A percentile compares a stretch with the other conserved stretches of the same genome.
Conservation (phyloP, 306 rosid genomes). For the Castanea sativa region DNA sequence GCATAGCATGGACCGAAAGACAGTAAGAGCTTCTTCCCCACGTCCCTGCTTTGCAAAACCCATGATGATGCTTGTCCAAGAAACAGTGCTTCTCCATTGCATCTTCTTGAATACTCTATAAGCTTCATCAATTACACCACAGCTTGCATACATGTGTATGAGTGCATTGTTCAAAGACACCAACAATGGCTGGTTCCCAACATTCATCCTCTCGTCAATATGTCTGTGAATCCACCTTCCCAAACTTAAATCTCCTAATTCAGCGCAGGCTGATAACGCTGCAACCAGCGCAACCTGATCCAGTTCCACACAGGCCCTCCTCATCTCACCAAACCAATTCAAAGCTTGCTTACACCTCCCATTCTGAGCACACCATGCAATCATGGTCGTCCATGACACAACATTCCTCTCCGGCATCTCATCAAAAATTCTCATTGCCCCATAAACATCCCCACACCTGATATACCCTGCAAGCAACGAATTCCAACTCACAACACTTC, state of each 20-base stretch:
- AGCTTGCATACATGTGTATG: conserved; percentile 78
- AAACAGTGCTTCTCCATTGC: conserved; percentile 50
- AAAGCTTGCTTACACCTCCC: conserved; percentile 52
- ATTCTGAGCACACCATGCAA: conserved; percentile 49
- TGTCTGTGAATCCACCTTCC: conserved; percentile 72
- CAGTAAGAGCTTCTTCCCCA: conserved; percentile 63
- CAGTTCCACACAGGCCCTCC: conserved; percentile 49
- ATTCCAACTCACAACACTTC: conserved; percentile 71
- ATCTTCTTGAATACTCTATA: conserved; percentile 46
- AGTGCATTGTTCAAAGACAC: conserved; percentile 67
- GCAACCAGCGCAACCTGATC: conserved; percentile 69
- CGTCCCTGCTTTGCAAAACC: conserved; percentile 73
- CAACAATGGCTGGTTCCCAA: conserved; percentile 21
- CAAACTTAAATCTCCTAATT: conserved; percentile 55
- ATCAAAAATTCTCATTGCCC: conserved; percentile 41
- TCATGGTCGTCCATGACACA: conserved; percentile 70
- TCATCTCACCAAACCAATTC: conserved; percentile 61
- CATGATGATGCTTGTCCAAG: conserved; percentile 74
- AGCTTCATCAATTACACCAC: conserved; percentile 60
- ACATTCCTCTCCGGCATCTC: conserved; percentile 60
- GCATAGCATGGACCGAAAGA: conserved; percentile 55
- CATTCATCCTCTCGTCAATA: conserved; percentile 31
- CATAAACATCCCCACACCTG: conserved; percentile 41
- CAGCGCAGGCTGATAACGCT: conserved; percentile 66
- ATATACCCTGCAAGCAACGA: conserved; percentile 56